Evolutionary conservation across 768 basidiomycete species (phyloP), one percentile per base, ranked within the genome.

Genomic region (Amanita fuliginea): DNA sequence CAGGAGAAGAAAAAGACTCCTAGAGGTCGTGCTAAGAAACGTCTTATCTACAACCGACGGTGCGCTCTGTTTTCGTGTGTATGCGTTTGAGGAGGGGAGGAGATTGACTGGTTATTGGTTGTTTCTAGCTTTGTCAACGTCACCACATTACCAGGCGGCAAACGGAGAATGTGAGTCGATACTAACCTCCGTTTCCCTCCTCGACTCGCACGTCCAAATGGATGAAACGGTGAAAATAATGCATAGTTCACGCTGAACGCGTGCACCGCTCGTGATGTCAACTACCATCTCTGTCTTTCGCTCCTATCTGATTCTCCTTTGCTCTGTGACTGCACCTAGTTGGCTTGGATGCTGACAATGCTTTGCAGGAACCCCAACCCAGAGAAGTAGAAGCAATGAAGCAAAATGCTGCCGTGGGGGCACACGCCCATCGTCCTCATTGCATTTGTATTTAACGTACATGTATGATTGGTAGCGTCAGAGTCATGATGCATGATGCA

Each of bases 1-100:
- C 91, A 95, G 75, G 95, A 97, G 76, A 97, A 96, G 86, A 93
- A 93, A 86, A 97, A 97, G 83, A 81, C 73, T 34, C 91, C 91
- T 51, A 95, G 86, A 73, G 95, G 95, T 55, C 91, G 95, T 65
- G 95, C 95, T 55, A 96, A 95, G 86, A 97, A 97, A 79, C 78
- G 90, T 56, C 73, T 89, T 58, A 72, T 91, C 55, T 95, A 94
- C 79, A 94, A 94, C 76, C 83, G 90, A 64, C 81, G 88, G 84
- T 90, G 69, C 74, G 51, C 11, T 11, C 33, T 8, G 6, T 26
- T 9, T 14, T 9, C 8, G 10, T 19, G 34, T 26, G 34, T 37
- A n/a, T 22, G 24, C 14, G 16, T 8, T 16, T n/a, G n/a, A n/a
- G n/a, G n/a, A n/a, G 22, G 5, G 18, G n/a, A 9, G 1, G 14